phyloP scores from a whole-genome alignment of 768 basidiomycete species.

The Amanita thiersii region DNA sequence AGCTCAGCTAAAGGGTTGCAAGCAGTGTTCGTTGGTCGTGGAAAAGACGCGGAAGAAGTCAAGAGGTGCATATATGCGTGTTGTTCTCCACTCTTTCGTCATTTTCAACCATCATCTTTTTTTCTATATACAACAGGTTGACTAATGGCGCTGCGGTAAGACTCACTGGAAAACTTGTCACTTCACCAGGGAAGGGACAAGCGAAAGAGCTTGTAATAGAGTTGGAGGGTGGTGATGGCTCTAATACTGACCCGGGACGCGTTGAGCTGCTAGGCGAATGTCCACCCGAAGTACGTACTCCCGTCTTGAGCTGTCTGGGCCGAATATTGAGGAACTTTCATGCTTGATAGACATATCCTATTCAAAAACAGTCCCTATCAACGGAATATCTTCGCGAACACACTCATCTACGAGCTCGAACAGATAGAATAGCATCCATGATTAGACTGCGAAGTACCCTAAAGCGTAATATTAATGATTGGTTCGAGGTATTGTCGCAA shows the following conservation, averaged over 20 bases:
- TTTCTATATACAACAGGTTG: slow-evolving; percentile 10
- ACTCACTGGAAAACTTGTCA: slow-evolving; percentile 30
- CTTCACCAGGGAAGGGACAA: slow-evolving; percentile 37
- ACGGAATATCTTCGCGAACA: slow-evolving; percentile 78
- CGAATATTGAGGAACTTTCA: not conserved
- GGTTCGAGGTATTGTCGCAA: slow-evolving; percentile 60
- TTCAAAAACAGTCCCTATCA: slow-evolving; percentile 82
- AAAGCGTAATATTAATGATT: slow-evolving; percentile 47
- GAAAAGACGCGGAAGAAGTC: slow-evolving; percentile 19
- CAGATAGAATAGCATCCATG: slow-evolving; percentile 62
- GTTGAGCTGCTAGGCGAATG: slow-evolving; percentile 38
- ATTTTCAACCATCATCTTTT: not conserved
- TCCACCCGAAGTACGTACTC: slow-evolving; percentile 32
- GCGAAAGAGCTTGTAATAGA: slow-evolving; percentile 40
- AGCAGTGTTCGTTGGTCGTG: slow-evolving; percentile 54
- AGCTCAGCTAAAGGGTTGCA: slow-evolving; percentile 66
- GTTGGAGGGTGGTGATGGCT: slow-evolving; percentile 16
- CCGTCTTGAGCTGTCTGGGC: not conserved
- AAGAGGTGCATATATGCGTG: slow-evolving; percentile 17
- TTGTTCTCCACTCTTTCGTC: not conserved
- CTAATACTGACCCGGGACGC: not conserved
- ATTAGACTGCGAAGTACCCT: slow-evolving; percentile 62
- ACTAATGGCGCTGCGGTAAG: slow-evolving; percentile 16
- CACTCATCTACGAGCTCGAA: slow-evolving; percentile 82
- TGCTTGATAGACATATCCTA: slow-evolving; percentile 66